These are phyloP conservation scores for Tuber brumale DNA, from an alignment of 495 filamentous ascomycete species.

Conservation along the genomic window DNA sequence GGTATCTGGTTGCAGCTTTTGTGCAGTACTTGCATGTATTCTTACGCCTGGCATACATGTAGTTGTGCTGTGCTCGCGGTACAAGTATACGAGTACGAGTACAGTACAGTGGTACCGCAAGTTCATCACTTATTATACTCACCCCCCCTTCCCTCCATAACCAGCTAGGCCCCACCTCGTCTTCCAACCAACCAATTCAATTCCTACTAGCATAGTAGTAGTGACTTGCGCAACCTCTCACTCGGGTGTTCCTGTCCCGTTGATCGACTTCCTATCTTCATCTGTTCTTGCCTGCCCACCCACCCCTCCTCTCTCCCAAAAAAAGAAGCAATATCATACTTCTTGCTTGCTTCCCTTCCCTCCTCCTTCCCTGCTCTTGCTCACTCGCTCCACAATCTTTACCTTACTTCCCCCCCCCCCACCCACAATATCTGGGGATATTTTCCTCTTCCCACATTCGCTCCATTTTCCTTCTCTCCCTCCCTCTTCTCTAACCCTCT, in stretches of 20 bases:
- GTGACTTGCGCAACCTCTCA: not conserved
- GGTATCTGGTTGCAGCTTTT: not conserved
- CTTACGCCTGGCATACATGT: not conserved
- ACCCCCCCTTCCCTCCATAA: not conserved
- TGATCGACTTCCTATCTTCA: not conserved
- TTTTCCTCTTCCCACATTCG: not conserved
- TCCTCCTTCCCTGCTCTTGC: not conserved
- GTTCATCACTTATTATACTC: not conserved
- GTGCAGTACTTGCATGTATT: not conserved
- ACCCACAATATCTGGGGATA: not conserved
- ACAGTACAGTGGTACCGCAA: not conserved
- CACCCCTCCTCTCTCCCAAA: not conserved
- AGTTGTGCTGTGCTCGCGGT: not conserved
- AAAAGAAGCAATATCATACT: conserved; percentile 4
- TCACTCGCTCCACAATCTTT: not conserved
- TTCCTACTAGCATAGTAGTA: not conserved
- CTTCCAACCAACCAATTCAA: not conserved
- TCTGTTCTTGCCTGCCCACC: not conserved
- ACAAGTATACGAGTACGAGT: not conserved
- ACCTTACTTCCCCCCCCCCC: not conserved
- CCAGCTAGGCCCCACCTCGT: not conserved
- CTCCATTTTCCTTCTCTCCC: not conserved
- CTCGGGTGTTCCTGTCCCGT: conserved; percentile 2
- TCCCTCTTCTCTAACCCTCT: not conserved
- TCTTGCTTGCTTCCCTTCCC: not conserved